Percentiles rank a stretch among this genome's conserved stretches.
These are phyloP conservation scores for Akanthomyces dipterigenus DNA, from an alignment of 2,329 filamentous ascomycete genomes.

Conservation along the genomic window DNA sequence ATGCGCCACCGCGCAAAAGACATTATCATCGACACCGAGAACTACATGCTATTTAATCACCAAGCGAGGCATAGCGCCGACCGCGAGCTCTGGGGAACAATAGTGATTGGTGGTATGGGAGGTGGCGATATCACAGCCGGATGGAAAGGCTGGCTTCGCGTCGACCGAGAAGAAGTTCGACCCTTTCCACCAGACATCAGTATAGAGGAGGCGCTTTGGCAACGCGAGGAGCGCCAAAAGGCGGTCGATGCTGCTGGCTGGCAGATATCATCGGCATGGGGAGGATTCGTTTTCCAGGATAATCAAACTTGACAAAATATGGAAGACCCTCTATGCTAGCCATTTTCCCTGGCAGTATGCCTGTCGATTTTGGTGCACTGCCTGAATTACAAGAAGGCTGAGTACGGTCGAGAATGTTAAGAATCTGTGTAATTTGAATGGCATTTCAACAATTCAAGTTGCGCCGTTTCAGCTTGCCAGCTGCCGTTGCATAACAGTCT, in stretches of 20 bases:
- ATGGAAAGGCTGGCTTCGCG: slow-evolving; percentile 46
- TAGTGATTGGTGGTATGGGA: slow-evolving; percentile 41
- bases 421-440: not conserved
- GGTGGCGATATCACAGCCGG: slow-evolving; percentile 26
- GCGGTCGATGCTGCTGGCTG: slow-evolving; percentile 38
- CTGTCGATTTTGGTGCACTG: no score
- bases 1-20: slow-evolving; percentile 24
- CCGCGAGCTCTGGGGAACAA: slow-evolving; percentile 52
- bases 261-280: slow-evolving; percentile 43
- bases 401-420: no score
- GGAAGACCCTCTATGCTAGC: not conserved
- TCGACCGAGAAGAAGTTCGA: slow-evolving; percentile 36
- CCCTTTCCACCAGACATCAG: slow-evolving; percentile 34
- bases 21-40: slow-evolving; percentile 34
- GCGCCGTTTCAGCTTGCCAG: slow-evolving; percentile 4
- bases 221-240: slow-evolving; percentile 31
- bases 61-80: slow-evolving; percentile 32
- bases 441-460: no score
- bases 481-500: not conserved
- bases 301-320: not conserved
- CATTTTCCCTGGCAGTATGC: no score
- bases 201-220: slow-evolving; percentile 38
- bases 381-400: no score
- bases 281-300: slow-evolving; percentile 35
- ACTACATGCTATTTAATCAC: slow-evolving; percentile 44